Evolutionary conservation across 179 eudicot genomes (phyloP), one percentile per base, ranked within the genome.

Genomic region (Beta macrorhiza): DNA sequence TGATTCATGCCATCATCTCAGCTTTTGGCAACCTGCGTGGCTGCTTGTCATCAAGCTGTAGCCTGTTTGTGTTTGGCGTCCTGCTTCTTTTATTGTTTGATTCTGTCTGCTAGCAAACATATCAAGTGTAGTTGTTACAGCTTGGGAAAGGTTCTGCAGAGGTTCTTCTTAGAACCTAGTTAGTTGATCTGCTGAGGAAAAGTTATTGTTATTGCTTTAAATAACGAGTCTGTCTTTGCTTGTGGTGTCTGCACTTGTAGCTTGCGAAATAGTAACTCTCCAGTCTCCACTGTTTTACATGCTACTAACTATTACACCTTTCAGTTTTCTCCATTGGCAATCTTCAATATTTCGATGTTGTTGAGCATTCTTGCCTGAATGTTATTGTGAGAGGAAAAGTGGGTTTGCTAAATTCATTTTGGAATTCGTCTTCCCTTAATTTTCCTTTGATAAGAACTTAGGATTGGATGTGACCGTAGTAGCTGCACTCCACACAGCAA

Each of bases 41-140:
- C 42, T 69, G 16, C 13, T 42, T 51, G 12, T 44, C 52, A 17
- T 69, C 53, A 69, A 4, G 5, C 17, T 68, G 72, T 68, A 20
- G 37, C 16, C 32, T 22, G 10, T 63, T 68, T 68, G 20, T 10
- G 19, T 13, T 42, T 29, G 17, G 5, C 29, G 20, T 68, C 11
- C 72, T 70, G 74, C 74, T 70, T 49, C 29, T n/a, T 45, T 70
- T 44, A 47, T 70, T 45, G 53, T 19, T 19, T 29, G 42, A 65
- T 65, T 25, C 13, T 65, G 17, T 65, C 44, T 65, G 69, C 69
- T 65, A 10, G 69, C 15, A 65, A 65, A 25, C 44, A 3, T 65
- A 2, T 65, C 17, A 13, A 12, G 15, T 63, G 2, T 14, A 63
- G 32, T 63, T 3, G 8, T 64, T 25, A 7, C 5, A 22, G 32